Evolutionary conservation across 2,329 filamentous ascomycete genomes (phyloP).

Genomic region (Aureobasidium vineae): DNA sequence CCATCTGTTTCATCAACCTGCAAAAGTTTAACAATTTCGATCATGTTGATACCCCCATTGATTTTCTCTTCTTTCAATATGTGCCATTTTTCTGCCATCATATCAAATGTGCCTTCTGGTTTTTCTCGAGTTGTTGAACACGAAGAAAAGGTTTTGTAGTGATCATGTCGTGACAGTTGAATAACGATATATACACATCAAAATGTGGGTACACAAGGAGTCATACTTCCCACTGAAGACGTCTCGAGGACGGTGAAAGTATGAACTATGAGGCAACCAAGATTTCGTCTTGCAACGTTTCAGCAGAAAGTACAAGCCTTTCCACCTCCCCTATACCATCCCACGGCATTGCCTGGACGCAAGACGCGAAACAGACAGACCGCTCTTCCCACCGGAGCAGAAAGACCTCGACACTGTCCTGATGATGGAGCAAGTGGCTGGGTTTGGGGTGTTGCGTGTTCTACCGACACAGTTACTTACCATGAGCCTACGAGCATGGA

Average conservation of each 20-base stretch:
- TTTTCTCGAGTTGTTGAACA: not conserved
- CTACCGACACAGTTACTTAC: not conserved
- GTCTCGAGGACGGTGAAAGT: conserved; percentile 26
- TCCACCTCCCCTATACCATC: conserved; percentile 25
- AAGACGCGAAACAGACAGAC: conserved; percentile 29
- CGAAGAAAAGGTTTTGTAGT: no score
- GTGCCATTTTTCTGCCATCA: not conserved
- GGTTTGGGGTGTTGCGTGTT: conserved; percentile 26
- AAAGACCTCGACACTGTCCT: conserved; percentile 23
- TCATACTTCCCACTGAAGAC: conserved; percentile 26
- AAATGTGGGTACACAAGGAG: conserved; percentile 28
- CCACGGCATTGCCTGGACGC: conserved; percentile 27
- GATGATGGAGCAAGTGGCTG: conserved; percentile 24
- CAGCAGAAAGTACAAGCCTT: conserved; percentile 14
- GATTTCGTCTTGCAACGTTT: conserved; percentile 27
- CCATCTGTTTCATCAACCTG: conserved; percentile 1
- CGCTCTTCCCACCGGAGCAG: conserved; percentile 22
- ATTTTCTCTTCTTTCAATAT: not conserved
- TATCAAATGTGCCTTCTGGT: not conserved
- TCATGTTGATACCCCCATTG: conserved; percentile 15
- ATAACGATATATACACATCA: not conserved
- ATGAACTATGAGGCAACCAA: conserved; percentile 28
- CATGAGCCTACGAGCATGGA: not conserved
- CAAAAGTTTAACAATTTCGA: conserved; percentile 22
- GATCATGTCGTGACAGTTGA: no score